Evolutionary conservation across 345 rosid genomes (phyloP).

Genomic region (Moricandia moricandioides): DNA sequence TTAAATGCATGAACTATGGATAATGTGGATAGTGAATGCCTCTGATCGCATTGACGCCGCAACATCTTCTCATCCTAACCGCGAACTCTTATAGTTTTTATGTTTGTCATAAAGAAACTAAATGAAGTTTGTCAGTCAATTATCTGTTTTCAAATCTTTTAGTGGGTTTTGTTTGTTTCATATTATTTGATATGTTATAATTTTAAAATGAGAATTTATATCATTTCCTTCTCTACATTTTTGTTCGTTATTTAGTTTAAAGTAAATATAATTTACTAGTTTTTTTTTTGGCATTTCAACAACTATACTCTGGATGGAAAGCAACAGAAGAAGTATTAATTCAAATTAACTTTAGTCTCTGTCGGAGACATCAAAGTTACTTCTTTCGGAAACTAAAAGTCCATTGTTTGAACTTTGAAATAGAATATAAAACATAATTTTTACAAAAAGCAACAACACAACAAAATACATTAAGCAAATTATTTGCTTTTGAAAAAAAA

Average conservation of each 20-base stretch:
- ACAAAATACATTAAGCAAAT: too few species aligned
- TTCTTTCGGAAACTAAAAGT: background rate
- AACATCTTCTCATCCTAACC: constrained; percentile 1
- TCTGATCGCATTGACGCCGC: constrained; percentile 1
- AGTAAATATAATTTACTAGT: too few species aligned
- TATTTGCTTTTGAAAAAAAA: too few species aligned
- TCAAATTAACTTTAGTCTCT: too few species aligned
- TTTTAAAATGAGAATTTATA: too few species aligned
- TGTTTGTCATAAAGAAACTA: background rate
- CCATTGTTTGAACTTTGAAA: too few species aligned
- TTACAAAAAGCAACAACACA: background rate
- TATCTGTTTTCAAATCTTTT: background rate
- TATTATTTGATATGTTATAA: too few species aligned
- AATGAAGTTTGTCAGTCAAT: background rate
- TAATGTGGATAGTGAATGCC: background rate
- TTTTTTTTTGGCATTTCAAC: too few species aligned
- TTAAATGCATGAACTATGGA: constrained; percentile 7
- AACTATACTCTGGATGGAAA: too few species aligned
- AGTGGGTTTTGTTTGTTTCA: background rate
- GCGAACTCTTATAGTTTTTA: background rate
- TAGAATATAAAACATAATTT: background rate
- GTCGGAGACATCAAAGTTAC: background rate
- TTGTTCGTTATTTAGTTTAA: too few species aligned
- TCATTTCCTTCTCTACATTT: too few species aligned
- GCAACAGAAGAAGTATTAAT: too few species aligned